A percentile compares a stretch with the other conserved stretches of the same genome.
Evolutionary conservation across 2,329 filamentous ascomycete genomes (phyloP).

Genomic region (Coleophoma eucalyptorum): DNA sequence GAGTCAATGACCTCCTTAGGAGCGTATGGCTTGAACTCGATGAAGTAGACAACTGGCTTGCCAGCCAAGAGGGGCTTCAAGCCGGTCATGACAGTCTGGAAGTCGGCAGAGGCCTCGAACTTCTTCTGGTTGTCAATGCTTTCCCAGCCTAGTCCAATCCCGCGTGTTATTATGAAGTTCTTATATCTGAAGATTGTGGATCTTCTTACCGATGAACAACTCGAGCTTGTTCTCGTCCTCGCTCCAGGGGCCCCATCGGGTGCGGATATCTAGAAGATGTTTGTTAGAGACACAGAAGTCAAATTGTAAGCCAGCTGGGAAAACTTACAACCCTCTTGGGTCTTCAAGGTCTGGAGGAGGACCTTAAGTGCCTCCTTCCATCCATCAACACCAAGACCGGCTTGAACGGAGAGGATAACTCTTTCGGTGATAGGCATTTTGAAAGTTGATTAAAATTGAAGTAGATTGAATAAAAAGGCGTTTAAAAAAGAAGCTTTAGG

Average conservation of each 20-base stretch:
- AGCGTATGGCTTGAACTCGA: constrained; percentile 23
- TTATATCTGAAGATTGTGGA: background rate
- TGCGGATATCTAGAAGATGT: constrained; percentile 17
- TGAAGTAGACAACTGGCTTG: constrained; percentile 16
- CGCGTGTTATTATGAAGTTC: background rate
- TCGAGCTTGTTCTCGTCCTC: constrained; percentile 24
- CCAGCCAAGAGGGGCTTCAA: constrained; percentile 17
- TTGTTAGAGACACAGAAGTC: background rate
- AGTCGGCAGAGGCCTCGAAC: constrained; percentile 15
- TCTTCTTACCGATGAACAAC: constrained; percentile 18
- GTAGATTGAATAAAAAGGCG: no score
- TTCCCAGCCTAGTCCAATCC: constrained; percentile 20
- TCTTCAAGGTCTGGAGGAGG: constrained; percentile 23
- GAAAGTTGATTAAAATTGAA: constrained; percentile 2
- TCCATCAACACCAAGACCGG: constrained; percentile 17
- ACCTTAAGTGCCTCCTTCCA: constrained; percentile 25
- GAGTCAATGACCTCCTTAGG: constrained; percentile 25
- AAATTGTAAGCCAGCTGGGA: background rate
- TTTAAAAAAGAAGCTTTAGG: no score
- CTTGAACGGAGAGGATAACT: constrained; percentile 19
- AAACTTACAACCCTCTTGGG: constrained; percentile 16
- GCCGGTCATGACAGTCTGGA: constrained; percentile 11
- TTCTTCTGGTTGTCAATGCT: constrained; percentile 13
- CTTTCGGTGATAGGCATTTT: constrained; percentile 16
- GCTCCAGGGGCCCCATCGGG: constrained; percentile 23